These are phyloP conservation scores for Henckelia pumila DNA, from an alignment of 257 asterid genomes.

Conservation along the genomic window DNA sequence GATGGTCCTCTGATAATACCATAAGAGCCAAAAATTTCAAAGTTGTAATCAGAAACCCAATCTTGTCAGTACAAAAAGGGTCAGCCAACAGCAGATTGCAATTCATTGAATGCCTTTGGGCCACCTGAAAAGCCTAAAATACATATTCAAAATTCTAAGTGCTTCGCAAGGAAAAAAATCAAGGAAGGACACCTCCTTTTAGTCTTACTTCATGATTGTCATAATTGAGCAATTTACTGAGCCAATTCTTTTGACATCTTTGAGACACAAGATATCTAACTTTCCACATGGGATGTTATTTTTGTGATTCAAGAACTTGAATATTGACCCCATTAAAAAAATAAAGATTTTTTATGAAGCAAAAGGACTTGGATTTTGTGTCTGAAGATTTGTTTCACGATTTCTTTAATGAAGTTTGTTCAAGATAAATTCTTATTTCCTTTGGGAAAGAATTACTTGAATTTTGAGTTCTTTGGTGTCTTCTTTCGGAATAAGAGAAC, in stretches of 20 bases:
- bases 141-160: too few species aligned
- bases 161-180: too few species aligned
- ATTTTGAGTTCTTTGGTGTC: too few species aligned
- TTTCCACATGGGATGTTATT: constrained; percentile 6
- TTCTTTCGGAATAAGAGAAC: too few species aligned
- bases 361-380: constrained; percentile 15
- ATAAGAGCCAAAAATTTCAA: constrained; percentile 33
- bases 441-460: too few species aligned
- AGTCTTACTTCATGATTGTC: too few species aligned
- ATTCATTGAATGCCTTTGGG: constrained; percentile 32
- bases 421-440: too few species aligned
- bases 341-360: constrained; percentile 13
- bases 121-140: constrained; percentile 34
- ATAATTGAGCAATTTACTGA: constrained; percentile 14
- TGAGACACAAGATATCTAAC: constrained; percentile 17
- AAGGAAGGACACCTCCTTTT: too few species aligned
- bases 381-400: too few species aligned
- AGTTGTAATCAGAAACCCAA: constrained; percentile 33
- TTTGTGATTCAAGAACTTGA: constrained; percentile 18
- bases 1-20: constrained; percentile 23
- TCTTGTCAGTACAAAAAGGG: constrained; percentile 36
- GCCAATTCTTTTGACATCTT: neutral
- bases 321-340: constrained; percentile 9
- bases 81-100: constrained; percentile 31
- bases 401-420: too few species aligned